A percentile compares a stretch with the other conserved stretches of the same genome.
Conservation (phyloP, 306 rosid genomes). For the Glycine tomentella region DNA sequence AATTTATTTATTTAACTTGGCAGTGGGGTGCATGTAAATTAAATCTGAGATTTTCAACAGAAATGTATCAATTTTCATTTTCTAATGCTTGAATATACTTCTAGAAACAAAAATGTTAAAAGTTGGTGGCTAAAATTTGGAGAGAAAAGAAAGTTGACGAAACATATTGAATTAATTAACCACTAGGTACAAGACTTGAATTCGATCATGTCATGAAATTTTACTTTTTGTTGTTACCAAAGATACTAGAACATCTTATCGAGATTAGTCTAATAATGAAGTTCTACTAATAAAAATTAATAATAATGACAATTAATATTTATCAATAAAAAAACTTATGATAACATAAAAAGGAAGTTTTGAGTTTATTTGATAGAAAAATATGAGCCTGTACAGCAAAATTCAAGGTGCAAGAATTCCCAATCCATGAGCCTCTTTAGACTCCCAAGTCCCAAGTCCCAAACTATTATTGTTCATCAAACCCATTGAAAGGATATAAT, state of each 20-base stretch:
- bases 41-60: background rate
- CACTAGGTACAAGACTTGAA: background rate
- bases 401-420: slow-evolving; percentile 18
- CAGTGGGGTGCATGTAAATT: background rate
- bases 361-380: slow-evolving; percentile 31
- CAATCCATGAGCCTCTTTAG: background rate
- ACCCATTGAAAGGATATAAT: slow-evolving; percentile 31
- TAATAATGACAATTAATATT: background rate
- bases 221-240: background rate
- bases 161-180: background rate
- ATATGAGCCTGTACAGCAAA: slow-evolving; percentile 34
- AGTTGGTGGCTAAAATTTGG: background rate
- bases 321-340: too few relatives aligned
- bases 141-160: background rate
- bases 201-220: background rate
- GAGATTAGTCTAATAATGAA: too few relatives aligned
- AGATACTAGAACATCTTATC: background rate
- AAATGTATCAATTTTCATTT: background rate
- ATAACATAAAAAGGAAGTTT: too few relatives aligned
- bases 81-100: background rate
- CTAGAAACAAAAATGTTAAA: background rate
- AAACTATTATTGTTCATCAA: slow-evolving; percentile 22
- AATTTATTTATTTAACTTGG: too few relatives aligned
- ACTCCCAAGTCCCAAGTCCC: background rate
- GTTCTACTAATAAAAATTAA: too few relatives aligned